Percentiles rank a stretch among this genome's conserved stretches.
Conservation (phyloP, 371 early-diverging fungal species). For the Mucor sp. region DNA sequence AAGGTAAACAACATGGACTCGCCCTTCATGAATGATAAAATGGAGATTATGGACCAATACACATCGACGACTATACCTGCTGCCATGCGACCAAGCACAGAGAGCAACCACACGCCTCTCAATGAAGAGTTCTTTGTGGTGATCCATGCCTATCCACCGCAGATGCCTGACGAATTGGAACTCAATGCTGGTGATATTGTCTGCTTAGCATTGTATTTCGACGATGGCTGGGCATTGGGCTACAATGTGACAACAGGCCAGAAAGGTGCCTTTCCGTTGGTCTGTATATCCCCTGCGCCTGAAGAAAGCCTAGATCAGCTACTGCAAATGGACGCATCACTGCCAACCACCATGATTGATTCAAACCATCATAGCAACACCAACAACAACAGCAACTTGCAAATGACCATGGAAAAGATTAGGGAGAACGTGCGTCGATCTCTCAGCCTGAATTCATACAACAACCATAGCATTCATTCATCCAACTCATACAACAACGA, state of each 20-base stretch:
- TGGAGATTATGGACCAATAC: neutral
- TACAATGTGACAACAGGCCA: constrained; percentile 58
- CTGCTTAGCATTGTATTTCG: constrained; percentile 53
- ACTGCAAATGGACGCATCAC: constrained; percentile 7
- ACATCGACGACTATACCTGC: neutral
- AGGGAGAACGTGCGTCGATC: neutral
- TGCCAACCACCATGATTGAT: neutral
- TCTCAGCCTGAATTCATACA: neutral
- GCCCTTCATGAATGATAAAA: neutral
- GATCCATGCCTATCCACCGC: constrained; percentile 48
- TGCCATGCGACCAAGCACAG: neutral
- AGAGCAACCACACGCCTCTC: neutral
- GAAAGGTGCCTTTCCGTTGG: constrained; percentile 70
- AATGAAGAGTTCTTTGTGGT: constrained; percentile 38
- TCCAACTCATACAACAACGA: neutral
- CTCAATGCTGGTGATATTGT: constrained; percentile 64
- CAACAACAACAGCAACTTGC: neutral
- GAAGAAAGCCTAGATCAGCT: constrained; percentile 35
- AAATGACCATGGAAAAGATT: neutral
- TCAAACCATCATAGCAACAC: neutral
- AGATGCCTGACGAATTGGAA: constrained; percentile 64
- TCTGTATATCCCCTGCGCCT: constrained; percentile 50
- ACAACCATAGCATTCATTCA: constrained; percentile 1
- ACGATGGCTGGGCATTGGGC: constrained; percentile 76
- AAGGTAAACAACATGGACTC: neutral